Evolutionary conservation across 208 protist species (phyloP), one percentile per base, ranked within the genome.

Genomic region (Crithidia expoeki): DNA sequence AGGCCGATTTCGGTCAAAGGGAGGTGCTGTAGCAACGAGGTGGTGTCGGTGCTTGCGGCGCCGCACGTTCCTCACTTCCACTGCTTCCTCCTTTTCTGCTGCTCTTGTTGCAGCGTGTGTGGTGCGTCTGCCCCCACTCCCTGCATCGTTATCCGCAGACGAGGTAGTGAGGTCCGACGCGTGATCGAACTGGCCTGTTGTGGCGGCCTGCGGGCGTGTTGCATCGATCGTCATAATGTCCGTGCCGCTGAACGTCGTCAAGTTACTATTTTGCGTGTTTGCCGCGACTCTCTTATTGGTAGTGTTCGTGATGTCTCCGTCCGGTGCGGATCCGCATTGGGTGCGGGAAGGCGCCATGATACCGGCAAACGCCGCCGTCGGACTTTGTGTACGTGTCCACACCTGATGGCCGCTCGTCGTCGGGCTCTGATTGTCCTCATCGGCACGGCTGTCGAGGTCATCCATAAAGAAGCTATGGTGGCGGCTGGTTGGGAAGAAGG

Each of bases 381-480:
- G 23, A 14, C 52, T 64, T 5, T 34, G 50, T n/a, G 16, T 11
- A 7, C 5, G 36, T 11, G 58, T 30, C 44, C 44, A 52, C 27
- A 32, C 19, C n/a, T 21, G 16, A 1, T 25, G 23, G 7, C 9
- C 3, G 25, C 55, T 52, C 16, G 19, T 23, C 55, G 14, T 46
- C n/a, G 42, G 42, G 4, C 50, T 53, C 3, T 62, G n/a, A 25
- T 49, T 52, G 19, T 42, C 40, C 23, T 57, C 53, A 0, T 21
- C 44, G 30, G 40, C 2, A 36, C 64, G 40, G 40, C 52, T 59
- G 42, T 81, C 68, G 2, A 34, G 53, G 57, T 69, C 59, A 9
- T 64, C 32, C 65, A 76, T 71, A 44, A 81, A 81, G 49, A 85
- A 78, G 52, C 51, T 57, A 57, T 85, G 80, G 38, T 81, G 53